Evolutionary conservation across 2,329 filamentous ascomycete genomes (phyloP), one percentile per base, ranked within the genome.

Genomic region (Epichloe scottii): DNA sequence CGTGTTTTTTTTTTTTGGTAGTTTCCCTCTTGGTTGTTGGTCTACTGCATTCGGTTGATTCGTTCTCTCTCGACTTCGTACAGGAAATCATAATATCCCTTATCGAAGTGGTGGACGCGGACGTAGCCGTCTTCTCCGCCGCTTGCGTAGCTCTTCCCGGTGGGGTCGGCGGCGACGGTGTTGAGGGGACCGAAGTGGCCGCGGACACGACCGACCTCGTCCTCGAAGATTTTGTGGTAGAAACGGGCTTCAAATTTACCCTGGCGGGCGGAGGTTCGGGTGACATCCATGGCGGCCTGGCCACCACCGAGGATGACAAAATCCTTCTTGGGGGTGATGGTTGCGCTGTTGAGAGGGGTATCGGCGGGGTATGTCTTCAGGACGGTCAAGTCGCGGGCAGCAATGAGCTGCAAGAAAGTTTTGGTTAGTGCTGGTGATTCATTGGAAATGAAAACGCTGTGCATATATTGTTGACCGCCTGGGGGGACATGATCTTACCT

Each of bases 151-250:
- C 88, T 83, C 66, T 86, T 90, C 63, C 93, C 93, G 54, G 85
- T 85, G 33, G 93, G 93, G 71, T 95, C 88, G 53, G 88, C 88
- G 46, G 93, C 90, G 60, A 98, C 89, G 56, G 93, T 96, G 78
- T 98, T 96, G 66, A 96, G 77, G 59, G 87, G 93, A 66, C 93
- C 93, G 72, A 98, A 98, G 71, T 98, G 93, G 57, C 93, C 93
- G 66, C 89, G 82, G 58, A 98, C 93, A 76, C 93, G 85, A 60
- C 93, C 93, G 64, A 97, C 91, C 76, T 98, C 93, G 71, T 98
- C 91, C 72, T 95, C 89, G 68, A 98, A 97, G 68, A 98, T 85
- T 80, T 95, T 97, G 84, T 98, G 93, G 79, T 96, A 98, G 79
- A 98, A 98, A 59, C 93, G 84, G 43, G 93, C 93, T 73, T 98